A percentile compares a stretch with the other conserved stretches of the same genome.
These are phyloP conservation scores for Coemansia sp. DNA, from an alignment of 192 early-diverging fungal genomes.

Conservation along the genomic window DNA sequence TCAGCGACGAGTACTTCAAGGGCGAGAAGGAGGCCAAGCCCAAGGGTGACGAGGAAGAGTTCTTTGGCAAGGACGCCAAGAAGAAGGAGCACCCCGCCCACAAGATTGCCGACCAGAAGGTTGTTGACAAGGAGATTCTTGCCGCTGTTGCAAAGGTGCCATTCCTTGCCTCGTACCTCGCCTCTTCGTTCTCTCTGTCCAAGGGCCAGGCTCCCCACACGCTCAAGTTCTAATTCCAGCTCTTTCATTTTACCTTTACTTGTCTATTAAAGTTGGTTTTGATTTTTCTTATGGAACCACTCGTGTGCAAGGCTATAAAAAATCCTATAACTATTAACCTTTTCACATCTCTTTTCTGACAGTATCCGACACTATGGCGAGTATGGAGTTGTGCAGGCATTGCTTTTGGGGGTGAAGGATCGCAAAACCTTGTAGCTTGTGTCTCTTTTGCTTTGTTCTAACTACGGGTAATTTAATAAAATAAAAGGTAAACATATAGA, in stretches of 20 bases:
- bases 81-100: slow-evolving; percentile 77
- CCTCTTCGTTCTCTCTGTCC: slow-evolving; percentile 83
- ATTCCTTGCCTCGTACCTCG: slow-evolving; percentile 85
- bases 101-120: slow-evolving; percentile 89
- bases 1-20: slow-evolving; percentile 96
- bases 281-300: slow-evolving; percentile 3
- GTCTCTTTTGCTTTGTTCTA: no score
- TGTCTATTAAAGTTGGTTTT: slow-evolving; percentile 30
- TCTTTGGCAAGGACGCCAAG: slow-evolving; percentile 76
- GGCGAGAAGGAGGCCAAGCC: slow-evolving; percentile 69
- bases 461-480: no score
- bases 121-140: slow-evolving; percentile 80
- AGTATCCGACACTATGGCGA: background rate
- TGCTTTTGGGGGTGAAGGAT: no score
- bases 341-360: background rate
- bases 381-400: background rate
- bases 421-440: no score
- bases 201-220: slow-evolving; percentile 97
- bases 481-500: no score
- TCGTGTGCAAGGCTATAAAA: slow-evolving; percentile 15
- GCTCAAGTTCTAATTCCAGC: slow-evolving; percentile 87
- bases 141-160: slow-evolving; percentile 82
- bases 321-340: background rate
- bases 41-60: slow-evolving; percentile 83
- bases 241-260: slow-evolving; percentile 17